Base-by-base conservation (phyloP, 1,284 basidiomycete species). In the Singerocomus rubriflavus region DNA sequence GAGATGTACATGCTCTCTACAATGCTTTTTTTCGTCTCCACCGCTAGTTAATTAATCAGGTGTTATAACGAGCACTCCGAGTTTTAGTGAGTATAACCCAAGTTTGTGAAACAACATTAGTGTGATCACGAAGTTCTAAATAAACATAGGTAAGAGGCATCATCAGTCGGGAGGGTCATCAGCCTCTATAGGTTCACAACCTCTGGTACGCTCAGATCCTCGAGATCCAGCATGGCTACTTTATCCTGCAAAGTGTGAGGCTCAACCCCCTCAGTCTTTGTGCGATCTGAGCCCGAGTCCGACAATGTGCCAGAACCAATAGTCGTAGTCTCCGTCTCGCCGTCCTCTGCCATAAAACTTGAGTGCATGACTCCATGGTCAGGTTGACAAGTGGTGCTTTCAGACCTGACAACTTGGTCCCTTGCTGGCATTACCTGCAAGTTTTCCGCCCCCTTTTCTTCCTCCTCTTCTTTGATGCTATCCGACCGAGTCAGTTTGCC, bases 391-490 rank as follows among this genome's bases (percentile, higher is more conserved):
- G 34, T 46, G 16, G 10, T 21, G 25, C 21, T 48, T 25, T 56
- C 45, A 2, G 44, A 40, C 37, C 35, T 35, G 47, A 55, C 33
- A 27, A 48, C 33, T 4, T 30, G 43, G 16, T 50, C 48, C 16
- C 5, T 36, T 14, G 8, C 31, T 7, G 17, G 49, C 10, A 30
- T 17, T 26, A 7, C 47, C 43, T 34, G 36, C 25, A 33, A 36
- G 13, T 50, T 44, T 16, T 37, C 56, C 32, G 42, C 50, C 2
- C 37, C 47, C 16, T 52, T 63, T 13, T 68, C 61, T n/a, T 62
- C 61, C 12, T 66, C 61, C 42, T 58, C 57, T 48, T 66, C 66
- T 37, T 62, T 61, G 14, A 68, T 65, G 50, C 67, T 70, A 45
- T 68, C 67, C n/a, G 67, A 66, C 26, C 65, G 59, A 46, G 45